Conservation (phyloP, 352 stramenopile species). For the Phytophthora uliginosa region DNA sequence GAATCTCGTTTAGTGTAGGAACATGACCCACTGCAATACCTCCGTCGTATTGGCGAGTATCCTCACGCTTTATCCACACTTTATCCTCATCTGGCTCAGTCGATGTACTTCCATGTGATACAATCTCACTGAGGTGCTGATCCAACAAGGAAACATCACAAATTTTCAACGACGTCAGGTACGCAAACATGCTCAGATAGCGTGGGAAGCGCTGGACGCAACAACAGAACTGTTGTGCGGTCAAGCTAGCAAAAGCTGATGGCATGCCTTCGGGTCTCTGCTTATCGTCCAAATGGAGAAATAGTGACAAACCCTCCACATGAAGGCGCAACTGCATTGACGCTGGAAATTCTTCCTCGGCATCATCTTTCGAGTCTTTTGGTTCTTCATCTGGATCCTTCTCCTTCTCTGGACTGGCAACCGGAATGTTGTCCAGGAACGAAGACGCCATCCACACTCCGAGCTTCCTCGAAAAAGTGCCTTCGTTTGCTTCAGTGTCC, state of each 20-base stretch:
- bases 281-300: conserved; percentile 67
- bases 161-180: conserved; percentile 81
- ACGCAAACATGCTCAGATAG: conserved; percentile 79
- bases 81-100: conserved; percentile 33
- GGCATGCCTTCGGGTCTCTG: conserved; percentile 38
- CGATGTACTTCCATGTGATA: conserved; percentile 54
- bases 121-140: conserved; percentile 70
- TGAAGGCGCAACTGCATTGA: conserved; percentile 82
- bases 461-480: conserved; percentile 59
- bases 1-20: conserved; percentile 67
- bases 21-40: conserved; percentile 52
- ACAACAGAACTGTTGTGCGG: conserved; percentile 75
- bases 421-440: conserved; percentile 57
- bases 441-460: conserved; percentile 68
- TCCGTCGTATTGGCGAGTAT: conserved; percentile 19
- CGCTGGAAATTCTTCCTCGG: conserved; percentile 48
- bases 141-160: conserved; percentile 72
- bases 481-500: conserved; percentile 42
- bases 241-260: conserved; percentile 71
- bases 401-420: conserved; percentile 33
- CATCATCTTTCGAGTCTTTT: conserved; percentile 30
- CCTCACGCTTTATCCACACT: conserved; percentile 19
- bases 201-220: conserved; percentile 77
- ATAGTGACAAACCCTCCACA: conserved; percentile 73
- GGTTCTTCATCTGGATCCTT: conserved; percentile 26